Conservation (phyloP, 140 eudicot species). For the Stevia rebaudiana region DNA sequence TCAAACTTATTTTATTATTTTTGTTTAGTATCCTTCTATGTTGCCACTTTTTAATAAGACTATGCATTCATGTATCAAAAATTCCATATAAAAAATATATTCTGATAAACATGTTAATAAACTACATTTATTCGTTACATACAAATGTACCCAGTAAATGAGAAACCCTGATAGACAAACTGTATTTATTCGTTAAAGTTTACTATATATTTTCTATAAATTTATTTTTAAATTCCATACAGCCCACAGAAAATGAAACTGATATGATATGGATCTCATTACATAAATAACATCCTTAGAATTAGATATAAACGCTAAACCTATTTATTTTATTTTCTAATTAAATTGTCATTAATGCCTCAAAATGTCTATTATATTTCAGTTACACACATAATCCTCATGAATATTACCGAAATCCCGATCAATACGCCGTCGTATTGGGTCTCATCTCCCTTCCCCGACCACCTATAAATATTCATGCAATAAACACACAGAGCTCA, state of each 20-base stretch:
- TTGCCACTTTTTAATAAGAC: no score
- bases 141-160: no score
- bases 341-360: constrained; percentile 2
- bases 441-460: not conserved
- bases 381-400: constrained; percentile 15
- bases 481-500: constrained; percentile 12
- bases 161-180: no score
- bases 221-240: not conserved
- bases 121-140: no score
- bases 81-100: no score
- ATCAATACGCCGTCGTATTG: constrained; percentile 17
- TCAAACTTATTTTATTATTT: no score
- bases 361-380: constrained; percentile 6
- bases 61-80: no score
- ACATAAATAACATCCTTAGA: not conserved
- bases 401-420: constrained; percentile 8
- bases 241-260: not conserved
- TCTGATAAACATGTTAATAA: no score
- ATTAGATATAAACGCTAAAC: not conserved
- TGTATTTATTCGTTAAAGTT: no score
- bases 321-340: not conserved
- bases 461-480: constrained; percentile 24
- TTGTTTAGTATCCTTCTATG: no score
- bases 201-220: no score
- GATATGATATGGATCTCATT: not conserved